Base-by-base conservation (phyloP, 371 early-diverging fungal genomes). In the Mortierella sp. region DNA sequence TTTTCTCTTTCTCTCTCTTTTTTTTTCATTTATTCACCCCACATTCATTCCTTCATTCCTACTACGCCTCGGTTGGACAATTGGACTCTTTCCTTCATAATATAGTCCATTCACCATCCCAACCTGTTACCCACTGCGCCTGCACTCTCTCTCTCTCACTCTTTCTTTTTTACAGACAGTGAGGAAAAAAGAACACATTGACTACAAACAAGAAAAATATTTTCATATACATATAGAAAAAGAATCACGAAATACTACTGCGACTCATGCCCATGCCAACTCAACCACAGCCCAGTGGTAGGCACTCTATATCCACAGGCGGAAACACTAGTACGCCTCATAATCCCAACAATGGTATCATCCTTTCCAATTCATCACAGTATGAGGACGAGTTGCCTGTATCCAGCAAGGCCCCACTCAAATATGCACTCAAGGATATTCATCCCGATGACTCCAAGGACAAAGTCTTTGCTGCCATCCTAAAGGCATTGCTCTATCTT, bases 381-480 rank as follows among this genome's bases (percentile, higher is more conserved):
- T 75, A 71, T 45, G 74, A 83, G 31, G 79, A 83, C 42, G 76
- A 75, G 55, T 66, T 68, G 13, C 79, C 75, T 9, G 54, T 63
- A 47, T 61, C 69, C 22, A 64, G 57, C 45, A 79, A 71, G 64
- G 75, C 75, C 26, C 79, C 75, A 35, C 75, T 74, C 59, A 83
- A 83, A 61, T 78, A 83, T 79, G 69, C 79, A 17, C 70, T 83
- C 43, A 83, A 78, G 65, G 82, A 77, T 56, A 74, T 76, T 59
- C 93, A 93, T 76, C 90, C 90, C 2, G 93, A 94, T 74, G 95
- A 95, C 78, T 89, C 92, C 40, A 87, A 92, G 57, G 94, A 94
- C 80, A 93, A 94, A 73, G 94, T 94, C 35, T 90, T 95, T 78
- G 89, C 92, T 6, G 95, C 94, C 49, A 93, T 94, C 64, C 84